Percentiles rank a stretch among this genome's conserved stretches.
These are phyloP conservation scores for Fraxinus floribunda DNA, from an alignment of 305 asterid species.

Conservation along the genomic window DNA sequence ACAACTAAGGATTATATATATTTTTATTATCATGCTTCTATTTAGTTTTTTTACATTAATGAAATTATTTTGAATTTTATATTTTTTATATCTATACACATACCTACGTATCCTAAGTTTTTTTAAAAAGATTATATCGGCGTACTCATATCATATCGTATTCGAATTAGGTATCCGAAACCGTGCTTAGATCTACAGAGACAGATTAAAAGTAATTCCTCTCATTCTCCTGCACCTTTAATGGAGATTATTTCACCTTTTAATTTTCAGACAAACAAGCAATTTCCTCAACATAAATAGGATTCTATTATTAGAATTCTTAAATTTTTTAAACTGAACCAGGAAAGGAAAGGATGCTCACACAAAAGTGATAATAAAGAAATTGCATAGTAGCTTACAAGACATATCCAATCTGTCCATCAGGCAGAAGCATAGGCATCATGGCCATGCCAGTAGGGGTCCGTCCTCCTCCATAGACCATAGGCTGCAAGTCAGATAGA, in stretches of 20 bases:
- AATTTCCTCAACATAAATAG: neutral
- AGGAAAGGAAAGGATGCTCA: neutral
- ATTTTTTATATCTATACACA: neutral
- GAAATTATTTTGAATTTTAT: neutral
- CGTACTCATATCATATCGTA: neutral
- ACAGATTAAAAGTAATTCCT: neutral
- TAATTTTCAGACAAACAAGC: neutral
- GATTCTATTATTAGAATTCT: neutral
- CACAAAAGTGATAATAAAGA: neutral
- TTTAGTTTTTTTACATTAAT: too few relatives aligned
- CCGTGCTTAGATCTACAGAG: neutral
- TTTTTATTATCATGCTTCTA: neutral
- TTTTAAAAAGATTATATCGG: neutral
- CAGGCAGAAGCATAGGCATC: conserved; percentile 59
- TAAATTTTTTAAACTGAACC: neutral
- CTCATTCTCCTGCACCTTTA: neutral
- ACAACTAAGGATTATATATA: neutral
- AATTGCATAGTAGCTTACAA: conserved; percentile 36
- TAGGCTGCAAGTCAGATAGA: conserved; percentile 21
- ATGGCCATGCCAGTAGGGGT: conserved; percentile 47
- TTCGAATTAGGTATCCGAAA: neutral
- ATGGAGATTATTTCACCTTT: neutral
- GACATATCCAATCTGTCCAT: conserved; percentile 62
- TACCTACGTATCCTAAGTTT: too few relatives aligned
- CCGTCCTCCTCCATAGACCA: conserved; percentile 43